Percentiles rank a stretch among this genome's conserved stretches.
Evolutionary conservation across 2,329 filamentous ascomycete genomes (phyloP).

Genomic region (Passalora sequoiae): DNA sequence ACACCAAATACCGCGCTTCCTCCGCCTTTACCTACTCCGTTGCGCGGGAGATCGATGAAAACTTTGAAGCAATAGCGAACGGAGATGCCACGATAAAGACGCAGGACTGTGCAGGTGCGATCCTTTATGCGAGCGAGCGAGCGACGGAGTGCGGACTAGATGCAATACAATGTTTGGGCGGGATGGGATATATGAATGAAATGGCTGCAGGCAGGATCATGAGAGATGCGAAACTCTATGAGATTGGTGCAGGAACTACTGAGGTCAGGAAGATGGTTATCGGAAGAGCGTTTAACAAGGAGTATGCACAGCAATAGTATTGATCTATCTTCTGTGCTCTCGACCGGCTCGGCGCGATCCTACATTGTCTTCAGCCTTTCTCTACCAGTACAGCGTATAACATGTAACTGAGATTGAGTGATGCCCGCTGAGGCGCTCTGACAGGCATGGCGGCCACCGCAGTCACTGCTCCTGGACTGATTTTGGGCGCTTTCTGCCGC

Average conservation of each 20-base stretch:
- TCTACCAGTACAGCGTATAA: too few species aligned
- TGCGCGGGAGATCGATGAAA: constrained; percentile 71
- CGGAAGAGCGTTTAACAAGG: constrained; percentile 83
- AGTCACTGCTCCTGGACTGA: too few species aligned
- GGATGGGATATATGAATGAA: constrained; percentile 95
- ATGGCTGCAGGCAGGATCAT: constrained; percentile 83
- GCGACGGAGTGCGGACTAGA: constrained; percentile 83
- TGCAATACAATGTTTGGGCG: constrained; percentile 85
- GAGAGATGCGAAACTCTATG: constrained; percentile 76
- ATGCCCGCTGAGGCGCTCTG: too few species aligned
- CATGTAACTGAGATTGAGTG: too few species aligned
- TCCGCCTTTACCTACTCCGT: constrained; percentile 84
- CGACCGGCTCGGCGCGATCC: too few species aligned
- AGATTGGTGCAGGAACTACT: constrained; percentile 94
- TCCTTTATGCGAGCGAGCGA: constrained; percentile 85
- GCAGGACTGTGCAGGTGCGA: constrained; percentile 90
- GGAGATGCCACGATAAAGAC: constrained; percentile 56
- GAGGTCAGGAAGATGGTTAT: constrained; percentile 94
- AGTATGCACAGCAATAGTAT: constrained; percentile 50
- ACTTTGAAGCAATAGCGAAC: constrained; percentile 17
- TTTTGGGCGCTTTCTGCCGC: too few species aligned
- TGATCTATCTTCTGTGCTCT: too few species aligned
- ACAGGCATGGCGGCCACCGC: too few species aligned
- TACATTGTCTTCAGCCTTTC: too few species aligned
- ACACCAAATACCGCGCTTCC: constrained; percentile 82